A percentile compares a stretch with the other conserved stretches of the same genome.
Conservation (phyloP, 306 rosid species). For the Acacia melanoxylon region DNA sequence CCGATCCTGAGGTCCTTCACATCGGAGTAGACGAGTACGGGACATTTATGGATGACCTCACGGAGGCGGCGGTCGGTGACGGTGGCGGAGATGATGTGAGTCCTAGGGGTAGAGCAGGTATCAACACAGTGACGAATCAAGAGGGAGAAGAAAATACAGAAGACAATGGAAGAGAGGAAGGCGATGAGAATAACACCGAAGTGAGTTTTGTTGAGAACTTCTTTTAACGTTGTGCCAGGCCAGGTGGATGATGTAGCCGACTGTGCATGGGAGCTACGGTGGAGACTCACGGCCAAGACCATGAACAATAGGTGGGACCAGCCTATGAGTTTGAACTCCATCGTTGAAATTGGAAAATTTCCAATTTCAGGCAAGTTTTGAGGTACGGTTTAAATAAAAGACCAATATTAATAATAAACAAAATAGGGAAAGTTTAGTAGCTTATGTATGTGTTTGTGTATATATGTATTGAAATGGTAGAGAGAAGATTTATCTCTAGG, state of each 20-base stretch:
- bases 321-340: background rate
- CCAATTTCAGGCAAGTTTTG: background rate
- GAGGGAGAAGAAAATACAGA: slow-evolving; percentile 22
- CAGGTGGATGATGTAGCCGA: background rate
- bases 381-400: background rate
- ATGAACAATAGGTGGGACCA: background rate
- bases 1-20: slow-evolving; percentile 52
- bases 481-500: background rate
- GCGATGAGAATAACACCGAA: background rate
- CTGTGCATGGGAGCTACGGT: slow-evolving; percentile 31
- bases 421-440: background rate
- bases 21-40: slow-evolving; percentile 44
- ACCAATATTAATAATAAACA: background rate
- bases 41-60: slow-evolving; percentile 34
- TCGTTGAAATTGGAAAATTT: background rate
- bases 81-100: background rate
- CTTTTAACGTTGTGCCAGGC: background rate
- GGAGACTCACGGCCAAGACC: background rate
- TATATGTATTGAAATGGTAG: too few relatives aligned
- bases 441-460: too few relatives aligned
- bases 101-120: background rate
- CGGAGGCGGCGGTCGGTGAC: slow-evolving; percentile 10
- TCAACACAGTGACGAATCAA: slow-evolving; percentile 16
- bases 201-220: background rate
- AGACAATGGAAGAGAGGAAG: background rate